Evolutionary conservation across 352 stramenopile genomes (phyloP), one percentile per base, ranked within the genome.

Genomic region (Phytophthora capsici): DNA sequence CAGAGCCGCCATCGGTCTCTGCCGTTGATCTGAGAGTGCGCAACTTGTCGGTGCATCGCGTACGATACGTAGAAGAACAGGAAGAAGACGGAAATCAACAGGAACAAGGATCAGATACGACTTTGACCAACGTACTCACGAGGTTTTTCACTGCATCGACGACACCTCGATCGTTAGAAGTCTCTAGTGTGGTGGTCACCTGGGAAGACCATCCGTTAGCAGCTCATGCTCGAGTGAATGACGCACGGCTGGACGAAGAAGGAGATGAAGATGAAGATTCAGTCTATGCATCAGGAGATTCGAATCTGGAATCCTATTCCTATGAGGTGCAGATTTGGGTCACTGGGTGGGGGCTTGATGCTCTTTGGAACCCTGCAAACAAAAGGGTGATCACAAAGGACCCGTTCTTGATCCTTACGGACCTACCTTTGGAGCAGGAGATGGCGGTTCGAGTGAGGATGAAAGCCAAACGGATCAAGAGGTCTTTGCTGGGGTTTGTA

Each of bases 271-370:
- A 38, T 10, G 14, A 5, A 41, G 22, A 55, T 55, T 44, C 22
- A 57, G 45, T 23, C 17, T 8, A 61, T 23, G 19, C 38, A 49
- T 22, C 6, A 16, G 41, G 13, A 36, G 50, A 51, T 46, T 38
- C 12, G 28, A 46, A 1, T 25, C 60, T 14, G 26, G 81, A 40
- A 10, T 59, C 49, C 20, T 77, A 53, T 26, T 57, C 64, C 20
- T 92, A 92, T 51, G 81, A 92, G 57, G 69, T 92, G 58, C 84
- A 92, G 65, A 58, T 88, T 28, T 92, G 84, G 84, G 81, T 92
- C 17, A 76, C 77, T 2, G 73, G 71, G 23, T 92, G 81, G 81
- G 76, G 77, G 1, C 68, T 92, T 6, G 79, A 90, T 52, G 67
- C 63, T 6, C 69, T 90, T n/a, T 89, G 77, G 79, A 75, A 89